These are phyloP conservation scores for Sisymbrium altissimum DNA, from an alignment of 345 rosid species.

Conservation along the genomic window DNA sequence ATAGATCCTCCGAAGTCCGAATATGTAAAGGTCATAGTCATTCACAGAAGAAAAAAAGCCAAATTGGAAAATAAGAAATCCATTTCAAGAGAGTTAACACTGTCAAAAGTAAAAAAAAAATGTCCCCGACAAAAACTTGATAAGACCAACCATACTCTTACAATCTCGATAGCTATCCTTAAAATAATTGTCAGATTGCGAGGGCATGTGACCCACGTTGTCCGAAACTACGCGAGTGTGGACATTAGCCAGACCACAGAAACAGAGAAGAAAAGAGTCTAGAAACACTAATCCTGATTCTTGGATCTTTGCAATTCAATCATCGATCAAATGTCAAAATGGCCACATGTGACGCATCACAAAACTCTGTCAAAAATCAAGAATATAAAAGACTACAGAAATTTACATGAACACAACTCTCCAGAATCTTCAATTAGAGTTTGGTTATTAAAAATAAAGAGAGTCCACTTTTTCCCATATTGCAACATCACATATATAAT, in stretches of 20 bases:
- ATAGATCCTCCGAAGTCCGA: not conserved
- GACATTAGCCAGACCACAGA: constrained; percentile 29
- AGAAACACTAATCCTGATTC: constrained; percentile 17
- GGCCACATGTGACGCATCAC: constrained; percentile 23
- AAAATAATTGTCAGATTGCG: constrained; percentile 27
- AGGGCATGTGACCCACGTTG: constrained; percentile 40
- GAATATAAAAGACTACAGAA: not conserved
- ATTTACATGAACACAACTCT: constrained; percentile 9
- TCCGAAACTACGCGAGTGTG: constrained; percentile 33
- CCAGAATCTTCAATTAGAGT: constrained; percentile 14
- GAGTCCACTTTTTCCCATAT: constrained; percentile 4
- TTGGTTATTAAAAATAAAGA: constrained; percentile 14
- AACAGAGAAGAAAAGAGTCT: constrained; percentile 12
- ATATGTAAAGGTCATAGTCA: not conserved
- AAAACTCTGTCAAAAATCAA: not conserved
- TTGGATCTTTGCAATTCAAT: constrained; percentile 31
- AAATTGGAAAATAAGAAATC: not conserved
- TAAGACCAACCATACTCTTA: constrained; percentile 21
- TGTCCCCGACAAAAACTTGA: constrained; percentile 17
- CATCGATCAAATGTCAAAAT: constrained; percentile 22
- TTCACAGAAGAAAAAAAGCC: not conserved
- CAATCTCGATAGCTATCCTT: constrained; percentile 11
- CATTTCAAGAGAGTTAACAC: not conserved
- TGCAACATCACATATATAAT: constrained; percentile 33
- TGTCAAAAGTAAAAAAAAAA: constrained; percentile 3